Conservation (phyloP, 2,329 filamentous ascomycete genomes). For the Sporothrix brasiliensis region DNA sequence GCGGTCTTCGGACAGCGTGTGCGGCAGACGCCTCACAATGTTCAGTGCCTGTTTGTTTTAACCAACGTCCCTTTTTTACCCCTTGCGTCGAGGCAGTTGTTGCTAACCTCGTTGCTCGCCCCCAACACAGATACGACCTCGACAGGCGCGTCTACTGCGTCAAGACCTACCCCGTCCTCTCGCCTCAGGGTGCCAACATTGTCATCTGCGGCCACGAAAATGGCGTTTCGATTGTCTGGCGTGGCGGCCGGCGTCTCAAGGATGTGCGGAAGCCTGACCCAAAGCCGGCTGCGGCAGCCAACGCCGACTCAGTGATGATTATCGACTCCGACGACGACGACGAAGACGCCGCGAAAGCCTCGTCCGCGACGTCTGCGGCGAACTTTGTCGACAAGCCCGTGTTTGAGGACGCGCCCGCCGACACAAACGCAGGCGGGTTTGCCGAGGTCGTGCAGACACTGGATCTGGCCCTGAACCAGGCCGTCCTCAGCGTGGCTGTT, state of each 20-base stretch:
- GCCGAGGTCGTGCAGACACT: constrained; percentile 62
- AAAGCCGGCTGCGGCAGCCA: constrained; percentile 31
- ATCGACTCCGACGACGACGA: constrained; percentile 65
- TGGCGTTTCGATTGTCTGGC: constrained; percentile 64
- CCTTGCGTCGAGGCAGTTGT: not conserved
- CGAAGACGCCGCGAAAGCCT: constrained; percentile 39
- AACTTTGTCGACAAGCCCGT: constrained; percentile 58
- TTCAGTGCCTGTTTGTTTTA: constrained; percentile 44
- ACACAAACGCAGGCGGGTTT: constrained; percentile 52
- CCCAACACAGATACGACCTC: constrained; percentile 58
- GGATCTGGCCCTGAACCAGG: constrained; percentile 61
- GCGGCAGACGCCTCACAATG: constrained; percentile 45
- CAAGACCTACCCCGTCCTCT: constrained; percentile 63
- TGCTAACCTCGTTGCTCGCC: not conserved
- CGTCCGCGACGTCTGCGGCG: constrained; percentile 36
- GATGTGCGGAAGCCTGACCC: constrained; percentile 43
- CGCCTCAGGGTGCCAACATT: constrained; percentile 65
- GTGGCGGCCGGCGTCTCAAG: constrained; percentile 64
- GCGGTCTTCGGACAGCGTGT: constrained; percentile 41
- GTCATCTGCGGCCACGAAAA: constrained; percentile 66
- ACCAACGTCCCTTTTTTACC: not conserved
- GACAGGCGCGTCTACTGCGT: constrained; percentile 61
- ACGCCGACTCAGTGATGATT: constrained; percentile 60
- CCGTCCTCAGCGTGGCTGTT: constrained; percentile 59
- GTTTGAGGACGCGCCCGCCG: constrained; percentile 54